Conservation (phyloP, 176 grass and related monocot species). For the Bolboschoenus planiculmis region DNA sequence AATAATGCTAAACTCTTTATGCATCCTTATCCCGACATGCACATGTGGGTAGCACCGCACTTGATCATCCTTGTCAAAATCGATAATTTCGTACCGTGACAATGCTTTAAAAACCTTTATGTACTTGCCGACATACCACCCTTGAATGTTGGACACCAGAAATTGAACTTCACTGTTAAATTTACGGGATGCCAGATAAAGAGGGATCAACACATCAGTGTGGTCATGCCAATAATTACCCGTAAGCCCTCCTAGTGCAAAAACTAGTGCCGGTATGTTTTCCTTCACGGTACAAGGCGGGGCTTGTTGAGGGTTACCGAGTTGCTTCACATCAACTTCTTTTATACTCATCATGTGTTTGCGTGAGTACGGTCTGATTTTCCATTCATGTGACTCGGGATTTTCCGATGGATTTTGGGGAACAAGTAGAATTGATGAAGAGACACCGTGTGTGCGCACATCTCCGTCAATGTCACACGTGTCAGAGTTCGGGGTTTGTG, state of each 20-base stretch:
- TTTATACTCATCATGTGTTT: conserved; percentile 47
- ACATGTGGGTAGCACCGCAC: conserved; percentile 56
- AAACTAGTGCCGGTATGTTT: conserved; percentile 46
- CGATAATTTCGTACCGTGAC: conserved; percentile 40
- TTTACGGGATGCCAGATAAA: conserved; percentile 42
- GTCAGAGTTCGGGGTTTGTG: conserved; percentile 43
- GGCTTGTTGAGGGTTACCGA: conserved; percentile 17
- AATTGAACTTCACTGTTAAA: conserved; percentile 67
- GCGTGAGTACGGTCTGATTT: conserved; percentile 46
- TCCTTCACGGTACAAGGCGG: conserved; percentile 36
- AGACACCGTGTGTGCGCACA: conserved; percentile 46
- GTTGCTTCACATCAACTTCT: conserved; percentile 42
- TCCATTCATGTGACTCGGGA: conserved; percentile 55
- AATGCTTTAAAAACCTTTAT: conserved; percentile 22
- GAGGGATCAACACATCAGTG: conserved; percentile 67
- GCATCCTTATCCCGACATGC: conserved; percentile 53
- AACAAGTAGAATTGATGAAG: conserved; percentile 31
- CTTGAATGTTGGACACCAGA: conserved; percentile 49
- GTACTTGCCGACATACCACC: conserved; percentile 66
- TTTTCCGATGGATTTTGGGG: conserved; percentile 36
- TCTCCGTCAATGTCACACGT: conserved; percentile 43
- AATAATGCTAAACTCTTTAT: conserved; percentile 89
- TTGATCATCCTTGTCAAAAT: conserved; percentile 55
- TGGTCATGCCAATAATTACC: conserved; percentile 96
- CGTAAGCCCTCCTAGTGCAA: conserved; percentile 64